Evolutionary conservation across 768 basidiomycete genomes (phyloP).

Genomic region (Tephrocybe sp.): DNA sequence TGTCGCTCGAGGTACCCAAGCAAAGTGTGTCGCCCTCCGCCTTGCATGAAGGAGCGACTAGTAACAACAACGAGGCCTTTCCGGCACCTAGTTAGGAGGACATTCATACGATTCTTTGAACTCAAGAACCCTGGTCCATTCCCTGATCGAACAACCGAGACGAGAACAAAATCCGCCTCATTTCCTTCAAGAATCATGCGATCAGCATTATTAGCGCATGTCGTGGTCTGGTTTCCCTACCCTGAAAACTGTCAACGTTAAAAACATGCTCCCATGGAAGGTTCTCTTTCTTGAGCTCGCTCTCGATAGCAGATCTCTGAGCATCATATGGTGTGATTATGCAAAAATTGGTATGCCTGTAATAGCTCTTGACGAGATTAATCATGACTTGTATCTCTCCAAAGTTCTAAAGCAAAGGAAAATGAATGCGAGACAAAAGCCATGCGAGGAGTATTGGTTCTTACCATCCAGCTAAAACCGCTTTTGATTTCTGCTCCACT

Average conservation of each 20-base stretch:
- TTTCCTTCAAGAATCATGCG: conserved; percentile 47
- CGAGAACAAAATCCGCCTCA: conserved; percentile 47
- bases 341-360: conserved; percentile 35
- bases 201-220: too few relatives aligned
- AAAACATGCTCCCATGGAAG: conserved; percentile 44
- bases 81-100: conserved; percentile 50
- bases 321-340: conserved; percentile 58
- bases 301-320: conserved; percentile 44
- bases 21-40: conserved; percentile 36
- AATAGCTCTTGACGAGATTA: conserved; percentile 42
- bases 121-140: conserved; percentile 43
- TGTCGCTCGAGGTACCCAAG: conserved; percentile 37
- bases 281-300: conserved; percentile 28
- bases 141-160: conserved; percentile 50
- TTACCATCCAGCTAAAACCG: conserved; percentile 47
- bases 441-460: neutral
- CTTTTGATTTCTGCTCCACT: conserved; percentile 34
- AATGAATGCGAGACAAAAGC: neutral
- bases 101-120: conserved; percentile 47
- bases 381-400: conserved; percentile 40
- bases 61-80: conserved; percentile 49
- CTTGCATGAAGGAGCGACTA: conserved; percentile 37
- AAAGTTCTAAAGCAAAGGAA: conserved; percentile 32
- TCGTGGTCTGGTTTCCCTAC: conserved; percentile 24
- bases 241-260: conserved; percentile 59